These are phyloP conservation scores for Inga leiocalycina DNA, from an alignment of 306 rosid species.

Conservation along the genomic window DNA sequence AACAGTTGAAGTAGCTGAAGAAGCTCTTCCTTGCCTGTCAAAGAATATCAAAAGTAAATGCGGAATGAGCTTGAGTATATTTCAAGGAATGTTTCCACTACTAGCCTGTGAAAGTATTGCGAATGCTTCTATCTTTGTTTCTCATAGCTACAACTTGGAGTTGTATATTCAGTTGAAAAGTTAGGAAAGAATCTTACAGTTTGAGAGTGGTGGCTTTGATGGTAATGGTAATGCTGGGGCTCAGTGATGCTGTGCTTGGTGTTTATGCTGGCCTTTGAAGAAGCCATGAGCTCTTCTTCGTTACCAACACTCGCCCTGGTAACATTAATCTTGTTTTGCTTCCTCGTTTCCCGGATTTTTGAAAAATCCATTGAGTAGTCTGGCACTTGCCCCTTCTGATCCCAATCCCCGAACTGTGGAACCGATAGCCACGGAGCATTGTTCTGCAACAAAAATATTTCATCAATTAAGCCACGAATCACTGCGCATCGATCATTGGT, in stretches of 20 bases:
- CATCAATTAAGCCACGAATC: neutral
- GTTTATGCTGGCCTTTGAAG: slow-evolving; percentile 44
- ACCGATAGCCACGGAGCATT: slow-evolving; percentile 92
- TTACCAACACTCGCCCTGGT: slow-evolving; percentile 97
- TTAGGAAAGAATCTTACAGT: slow-evolving; percentile 66
- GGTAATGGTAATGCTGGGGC: slow-evolving; percentile 59
- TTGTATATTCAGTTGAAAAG: slow-evolving; percentile 1
- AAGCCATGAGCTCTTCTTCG: slow-evolving; percentile 79
- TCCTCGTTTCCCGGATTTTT: slow-evolving; percentile 92
- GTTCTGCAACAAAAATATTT: slow-evolving; percentile 51
- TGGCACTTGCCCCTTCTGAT: slow-evolving; percentile 89
- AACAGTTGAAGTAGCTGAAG: slow-evolving; percentile 89
- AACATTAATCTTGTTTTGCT: slow-evolving; percentile 85
- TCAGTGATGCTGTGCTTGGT: slow-evolving; percentile 39
- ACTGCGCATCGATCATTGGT: neutral
- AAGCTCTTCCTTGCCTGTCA: slow-evolving; percentile 76
- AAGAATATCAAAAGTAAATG: neutral
- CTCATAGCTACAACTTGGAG: no score
- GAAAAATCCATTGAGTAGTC: slow-evolving; percentile 95
- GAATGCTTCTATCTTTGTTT: no score
- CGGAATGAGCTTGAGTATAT: neutral
- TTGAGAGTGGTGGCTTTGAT: slow-evolving; percentile 66
- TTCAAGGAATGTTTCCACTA: no score
- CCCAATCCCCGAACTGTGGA: slow-evolving; percentile 99
- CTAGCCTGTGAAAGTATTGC: no score